phyloP scores from a whole-genome alignment of 75 land plant species.

The Sequoia sempervirens region DNA sequence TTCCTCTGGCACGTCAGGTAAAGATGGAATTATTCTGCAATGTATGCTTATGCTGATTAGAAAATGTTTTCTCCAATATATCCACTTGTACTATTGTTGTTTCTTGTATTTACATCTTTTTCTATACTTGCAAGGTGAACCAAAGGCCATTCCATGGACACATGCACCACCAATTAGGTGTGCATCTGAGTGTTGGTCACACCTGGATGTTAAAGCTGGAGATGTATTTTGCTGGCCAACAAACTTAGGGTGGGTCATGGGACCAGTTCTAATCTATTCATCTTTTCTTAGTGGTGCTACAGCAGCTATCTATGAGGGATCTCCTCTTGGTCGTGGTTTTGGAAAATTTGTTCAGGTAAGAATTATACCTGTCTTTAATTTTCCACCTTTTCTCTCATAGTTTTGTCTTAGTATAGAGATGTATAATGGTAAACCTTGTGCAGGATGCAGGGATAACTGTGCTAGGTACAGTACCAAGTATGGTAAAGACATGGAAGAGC shows the following conservation, averaged over 20 bases:
- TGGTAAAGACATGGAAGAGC: constrained; percentile 44
- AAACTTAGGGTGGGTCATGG: too few species aligned
- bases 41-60: constrained; percentile 9
- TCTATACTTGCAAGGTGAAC: constrained; percentile 54
- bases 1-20: constrained; percentile 11
- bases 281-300: too few species aligned
- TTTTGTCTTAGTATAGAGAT: background rate
- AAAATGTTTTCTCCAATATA: background rate
- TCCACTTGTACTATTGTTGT: background rate
- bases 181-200: too few species aligned
- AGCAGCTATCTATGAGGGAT: too few species aligned
- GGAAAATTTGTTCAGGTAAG: constrained; percentile 24
- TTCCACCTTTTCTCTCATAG: background rate
- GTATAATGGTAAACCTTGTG: background rate
- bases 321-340: too few species aligned
- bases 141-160: constrained; percentile 30
- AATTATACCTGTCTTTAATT: background rate
- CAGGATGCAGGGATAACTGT: background rate
- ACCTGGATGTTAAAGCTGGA: too few species aligned
- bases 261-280: too few species aligned
- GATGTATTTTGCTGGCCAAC: too few species aligned
- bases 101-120: constrained; percentile 3
- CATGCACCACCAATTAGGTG: too few species aligned
- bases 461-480: too few species aligned
- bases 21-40: background rate